phyloP scores from a whole-genome alignment of 1,284 basidiomycete species.

The Ganoderma lingzhi region DNA sequence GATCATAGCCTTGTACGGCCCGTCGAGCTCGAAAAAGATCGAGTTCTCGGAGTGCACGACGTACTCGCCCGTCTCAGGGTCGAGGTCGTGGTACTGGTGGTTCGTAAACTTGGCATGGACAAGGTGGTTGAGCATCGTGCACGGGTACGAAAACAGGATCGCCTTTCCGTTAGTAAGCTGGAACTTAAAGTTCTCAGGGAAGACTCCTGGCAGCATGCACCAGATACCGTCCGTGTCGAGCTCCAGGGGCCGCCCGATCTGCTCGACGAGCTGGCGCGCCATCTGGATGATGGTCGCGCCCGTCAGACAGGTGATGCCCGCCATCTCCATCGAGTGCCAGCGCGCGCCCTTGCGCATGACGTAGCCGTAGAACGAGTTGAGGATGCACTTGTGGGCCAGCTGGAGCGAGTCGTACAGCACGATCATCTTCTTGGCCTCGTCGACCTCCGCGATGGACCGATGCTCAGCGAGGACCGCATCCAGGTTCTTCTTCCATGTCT shows the following conservation, averaged over 20 bases:
- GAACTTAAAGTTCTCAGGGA: constrained; percentile 99
- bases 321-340: constrained; percentile 99
- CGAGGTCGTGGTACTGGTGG: constrained; percentile 96
- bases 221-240: constrained; percentile 99
- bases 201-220: constrained; percentile 99
- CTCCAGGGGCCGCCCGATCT: constrained; percentile 97
- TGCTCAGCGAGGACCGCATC: constrained; percentile 78
- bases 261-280: constrained; percentile 98
- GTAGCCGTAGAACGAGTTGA: constrained; percentile 99
- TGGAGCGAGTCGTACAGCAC: constrained; percentile 99
- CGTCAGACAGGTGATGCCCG: constrained; percentile 98
- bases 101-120: constrained; percentile 98
- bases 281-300: constrained; percentile 99
- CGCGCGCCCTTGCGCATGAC: constrained; percentile 99
- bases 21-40: constrained; percentile 99
- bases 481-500: constrained; percentile 99
- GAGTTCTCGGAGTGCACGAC: constrained; percentile 95
- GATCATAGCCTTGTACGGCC: constrained; percentile 99
- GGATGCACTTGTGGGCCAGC: constrained; percentile 99
- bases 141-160: constrained; percentile 96
- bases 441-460: constrained; percentile 83
- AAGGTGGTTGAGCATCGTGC: constrained; percentile 99
- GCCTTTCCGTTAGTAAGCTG: constrained; percentile 89
- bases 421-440: constrained; percentile 99
- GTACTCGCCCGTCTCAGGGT: constrained; percentile 87